These are phyloP conservation scores for Clathrus columnatus DNA, from an alignment of 768 basidiomycete genomes.

Conservation along the genomic window DNA sequence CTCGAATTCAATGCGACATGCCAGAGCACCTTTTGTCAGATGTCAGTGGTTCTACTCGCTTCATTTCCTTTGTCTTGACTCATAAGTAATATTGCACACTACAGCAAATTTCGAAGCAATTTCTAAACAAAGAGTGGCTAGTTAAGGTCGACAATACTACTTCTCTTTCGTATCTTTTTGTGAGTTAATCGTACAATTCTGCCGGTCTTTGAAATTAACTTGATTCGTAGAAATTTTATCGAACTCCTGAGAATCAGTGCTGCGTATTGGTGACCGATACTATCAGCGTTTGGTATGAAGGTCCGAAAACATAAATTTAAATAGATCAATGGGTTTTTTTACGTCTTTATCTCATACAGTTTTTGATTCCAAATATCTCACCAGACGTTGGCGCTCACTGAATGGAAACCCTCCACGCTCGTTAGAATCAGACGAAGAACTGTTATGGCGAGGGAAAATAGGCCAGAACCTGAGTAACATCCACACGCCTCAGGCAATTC, in stretches of 20 bases:
- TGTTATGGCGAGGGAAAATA: slow-evolving; percentile 44
- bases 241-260: slow-evolving; percentile 44
- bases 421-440: slow-evolving; percentile 28
- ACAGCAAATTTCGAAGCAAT: slow-evolving; percentile 47
- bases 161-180: slow-evolving; percentile 64
- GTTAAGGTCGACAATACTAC: slow-evolving; percentile 51
- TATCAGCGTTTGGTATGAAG: slow-evolving; percentile 67
- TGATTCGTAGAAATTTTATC: slow-evolving; percentile 50
- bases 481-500: slow-evolving; percentile 56
- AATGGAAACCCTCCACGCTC: slow-evolving; percentile 28
- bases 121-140: slow-evolving; percentile 67
- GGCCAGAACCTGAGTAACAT: slow-evolving; percentile 47
- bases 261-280: slow-evolving; percentile 65
- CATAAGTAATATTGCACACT: not conserved
- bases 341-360: slow-evolving; percentile 28
- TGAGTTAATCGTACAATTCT: slow-evolving; percentile 37
- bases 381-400: slow-evolving; percentile 60
- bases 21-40: not conserved
- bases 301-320: slow-evolving; percentile 25
- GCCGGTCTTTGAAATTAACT: slow-evolving; percentile 4
- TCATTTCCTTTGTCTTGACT: not conserved
- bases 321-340: not conserved
- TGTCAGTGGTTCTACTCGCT: not conserved
- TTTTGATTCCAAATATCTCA: slow-evolving; percentile 46
- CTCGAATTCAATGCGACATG: not conserved